Evolutionary conservation across 1,139 yeast genomes (phyloP), one percentile per base, ranked within the genome.

Genomic region (Yamadazyma membranifaciens): DNA sequence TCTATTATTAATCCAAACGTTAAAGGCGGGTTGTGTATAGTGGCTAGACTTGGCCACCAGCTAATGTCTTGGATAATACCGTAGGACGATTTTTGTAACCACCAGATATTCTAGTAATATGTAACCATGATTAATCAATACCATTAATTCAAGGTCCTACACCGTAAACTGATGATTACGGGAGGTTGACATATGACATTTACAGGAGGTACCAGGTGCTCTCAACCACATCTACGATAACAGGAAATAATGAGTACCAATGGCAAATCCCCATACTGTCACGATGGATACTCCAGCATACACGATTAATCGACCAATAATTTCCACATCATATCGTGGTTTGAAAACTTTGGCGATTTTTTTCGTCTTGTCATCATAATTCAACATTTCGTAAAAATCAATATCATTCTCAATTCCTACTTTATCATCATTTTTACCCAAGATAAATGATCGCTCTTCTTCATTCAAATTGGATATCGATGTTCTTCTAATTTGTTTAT

Each of bases 291-390:
- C 77, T 0, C 95, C 95, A 3, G 85, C 81, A 59, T 88, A 88
- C 1, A 87, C 85, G 14, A 83, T 66, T 44, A 86, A 60, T 52
- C 91, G 70, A 10, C 92, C 87, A 34, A 86, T 66, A 13, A 85
- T 84, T 48, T 83, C 91, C 25, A 84, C 82, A 47, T 84, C 92
- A 53, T 81, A 83, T 40, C 89, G 67, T 9, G 79, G 67, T 54
- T 60, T 69, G 56, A 64, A 79, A 34, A 67, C 82, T 22, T 41
- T 41, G 4, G 72, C 75, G 5, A 25, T 13, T 43, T 72, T 63
- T 24, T 48, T 46, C 9, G 45, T 45, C 2, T 45, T 37, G 5
- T 16, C 22, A 15, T 47, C 38, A 48, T 67, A 65, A 41, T 68
- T 71, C 39, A 70, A 45, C 57, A 71, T 63, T 45, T 67, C 78